These are phyloP conservation scores for Erucastrum elatum DNA, from an alignment of 345 rosid genomes.

Conservation along the genomic window DNA sequence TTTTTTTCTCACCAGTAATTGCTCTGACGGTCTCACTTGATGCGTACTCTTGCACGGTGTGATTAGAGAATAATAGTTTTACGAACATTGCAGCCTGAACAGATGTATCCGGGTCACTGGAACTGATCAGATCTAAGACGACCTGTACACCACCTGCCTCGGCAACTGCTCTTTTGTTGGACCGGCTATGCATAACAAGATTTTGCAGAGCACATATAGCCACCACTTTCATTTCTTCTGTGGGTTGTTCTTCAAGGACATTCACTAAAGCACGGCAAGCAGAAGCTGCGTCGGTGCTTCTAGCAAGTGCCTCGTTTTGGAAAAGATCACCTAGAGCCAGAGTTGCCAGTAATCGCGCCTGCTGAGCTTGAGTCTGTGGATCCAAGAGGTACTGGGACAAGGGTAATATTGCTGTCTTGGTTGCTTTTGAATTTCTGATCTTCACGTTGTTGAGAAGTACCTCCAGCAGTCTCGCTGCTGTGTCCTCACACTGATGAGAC, in stretches of 20 bases:
- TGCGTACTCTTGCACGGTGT: constrained; percentile 98
- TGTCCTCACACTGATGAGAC: constrained; percentile 95
- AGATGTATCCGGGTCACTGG: constrained; percentile 94
- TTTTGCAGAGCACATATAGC: constrained; percentile 98
- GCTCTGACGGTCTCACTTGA: constrained; percentile 99
- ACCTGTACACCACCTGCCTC: constrained; percentile 99
- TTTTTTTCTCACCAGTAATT: constrained; percentile 75
- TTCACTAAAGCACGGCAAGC: constrained; percentile 98
- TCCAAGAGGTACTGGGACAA: constrained; percentile 94
- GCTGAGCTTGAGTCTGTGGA: constrained; percentile 98
- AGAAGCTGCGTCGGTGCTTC: constrained; percentile 89
- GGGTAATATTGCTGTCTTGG: constrained; percentile 87
- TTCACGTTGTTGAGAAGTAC: constrained; percentile 93
- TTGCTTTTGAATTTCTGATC: constrained; percentile 90
- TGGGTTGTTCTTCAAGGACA: constrained; percentile 97
- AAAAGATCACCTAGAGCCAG: constrained; percentile 97
- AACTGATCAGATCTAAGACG: constrained; percentile 86
- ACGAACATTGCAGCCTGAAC: constrained; percentile 98
- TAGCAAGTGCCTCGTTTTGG: constrained; percentile 95
- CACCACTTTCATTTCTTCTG: constrained; percentile 99
- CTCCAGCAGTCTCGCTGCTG: constrained; percentile 92
- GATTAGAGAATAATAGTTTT: constrained; percentile 91
- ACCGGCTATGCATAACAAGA: constrained; percentile 91
- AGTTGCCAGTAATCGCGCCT: constrained; percentile 85
- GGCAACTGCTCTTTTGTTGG: constrained; percentile 98